Base-by-base conservation (phyloP, 2,329 filamentous ascomycete species). In the Xylariales sp. region DNA sequence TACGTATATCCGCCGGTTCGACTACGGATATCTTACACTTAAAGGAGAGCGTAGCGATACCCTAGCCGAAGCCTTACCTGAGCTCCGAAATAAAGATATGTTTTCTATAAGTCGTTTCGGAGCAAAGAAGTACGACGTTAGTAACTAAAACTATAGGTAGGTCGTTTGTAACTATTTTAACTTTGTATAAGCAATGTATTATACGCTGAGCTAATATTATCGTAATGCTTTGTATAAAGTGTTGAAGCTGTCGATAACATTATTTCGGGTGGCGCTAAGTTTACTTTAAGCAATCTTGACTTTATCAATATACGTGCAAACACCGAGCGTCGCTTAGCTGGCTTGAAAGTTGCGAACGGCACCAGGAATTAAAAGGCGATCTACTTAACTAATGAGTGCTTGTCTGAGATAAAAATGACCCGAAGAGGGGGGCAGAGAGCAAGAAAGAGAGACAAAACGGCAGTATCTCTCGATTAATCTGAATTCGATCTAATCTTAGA, bases 11-110 rank as follows among this genome's bases (percentile, higher is more conserved):
- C 88, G 93, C 68, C 82, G 86, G 66, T 98, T 97, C 68, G 87
- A 96, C 65, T 93, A 97, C 74, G 93, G 93, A 53, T 98, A 98
- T 76, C 93, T 93, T 48, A 98, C 93, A 11, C 93, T 93, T 16
- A 80, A 85, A 22, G 80, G 98, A 29, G 93, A 97, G 80, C 87
- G 93, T 66, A 91, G 98, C 68, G 90, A 87, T 53, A 89, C 93
- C 33, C 80, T 98, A 52, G 93, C 84, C 67, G 72, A 96, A 71
- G 80, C 97, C 42, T 82, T 98, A 39, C 93, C 93, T 56, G 90
- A 88, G 71, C 84, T 98, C 45, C 84, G 94, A 70, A 85, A 81
- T 48, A 81, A 87, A 74, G 90, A 83, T 61, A 97, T 98, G 69
- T 86, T 84, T 73, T 95, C 90, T 31, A 88, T 93, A 66, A 93